Conservation (phyloP, 768 basidiomycete genomes). For the Tulasnella sp. region DNA sequence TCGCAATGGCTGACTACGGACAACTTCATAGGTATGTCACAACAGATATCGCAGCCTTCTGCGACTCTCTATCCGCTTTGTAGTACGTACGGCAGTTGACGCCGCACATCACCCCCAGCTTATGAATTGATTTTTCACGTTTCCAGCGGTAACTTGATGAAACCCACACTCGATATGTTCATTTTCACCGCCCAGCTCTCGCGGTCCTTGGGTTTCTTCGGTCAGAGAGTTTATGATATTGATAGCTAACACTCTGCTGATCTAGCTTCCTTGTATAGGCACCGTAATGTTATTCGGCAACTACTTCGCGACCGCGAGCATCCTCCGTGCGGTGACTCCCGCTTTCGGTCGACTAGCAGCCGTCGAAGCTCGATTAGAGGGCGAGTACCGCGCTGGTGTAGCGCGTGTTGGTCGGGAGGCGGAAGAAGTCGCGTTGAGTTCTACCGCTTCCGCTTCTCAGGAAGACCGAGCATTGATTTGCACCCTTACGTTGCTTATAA, state of each 20-base stretch:
- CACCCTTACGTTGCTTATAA: neutral
- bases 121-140: too few relatives aligned
- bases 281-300: constrained; percentile 55
- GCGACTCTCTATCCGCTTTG: constrained; percentile 70
- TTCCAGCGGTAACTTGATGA: constrained; percentile 88
- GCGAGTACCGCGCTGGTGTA: constrained; percentile 83
- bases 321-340: constrained; percentile 76
- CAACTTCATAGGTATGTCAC: constrained; percentile 54
- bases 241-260: neutral
- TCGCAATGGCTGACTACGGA: neutral
- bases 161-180: constrained; percentile 80
- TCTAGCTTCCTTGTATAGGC: neutral
- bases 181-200: constrained; percentile 90
- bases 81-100: constrained; percentile 50
- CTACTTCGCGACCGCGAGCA: constrained; percentile 76
- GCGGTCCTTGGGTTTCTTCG: constrained; percentile 73
- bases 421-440: constrained; percentile 80
- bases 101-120: neutral
- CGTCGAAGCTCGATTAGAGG: constrained; percentile 77
- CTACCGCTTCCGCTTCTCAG: too few relatives aligned
- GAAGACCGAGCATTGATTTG: neutral
- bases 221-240: constrained; percentile 36
- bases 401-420: constrained; percentile 76
- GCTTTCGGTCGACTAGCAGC: constrained; percentile 87
- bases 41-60: constrained; percentile 82